These are phyloP conservation scores for Pichia ethanolica DNA, from an alignment of 805 yeast genomes.

Conservation along the genomic window DNA sequence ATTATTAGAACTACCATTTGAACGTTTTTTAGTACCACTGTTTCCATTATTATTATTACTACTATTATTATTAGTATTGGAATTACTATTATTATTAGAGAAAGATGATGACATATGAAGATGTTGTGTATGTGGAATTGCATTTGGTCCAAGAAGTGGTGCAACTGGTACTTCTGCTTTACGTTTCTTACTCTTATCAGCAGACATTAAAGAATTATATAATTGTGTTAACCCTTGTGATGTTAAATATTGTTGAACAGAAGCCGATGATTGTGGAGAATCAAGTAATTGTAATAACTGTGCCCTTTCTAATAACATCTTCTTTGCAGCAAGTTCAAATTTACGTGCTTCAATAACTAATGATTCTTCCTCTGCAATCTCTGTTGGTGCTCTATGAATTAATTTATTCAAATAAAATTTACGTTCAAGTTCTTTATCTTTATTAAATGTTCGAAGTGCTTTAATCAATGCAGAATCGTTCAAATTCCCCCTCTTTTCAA, in stretches of 20 bases:
- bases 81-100: slow-evolving; percentile 11
- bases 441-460: slow-evolving; percentile 56
- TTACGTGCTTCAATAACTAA: slow-evolving; percentile 86
- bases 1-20: slow-evolving; percentile 1
- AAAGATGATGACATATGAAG: slow-evolving; percentile 11
- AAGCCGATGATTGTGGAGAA: slow-evolving; percentile 74
- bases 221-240: slow-evolving; percentile 87
- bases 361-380: slow-evolving; percentile 96
- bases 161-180: slow-evolving; percentile 48
- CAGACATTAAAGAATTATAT: slow-evolving; percentile 66
- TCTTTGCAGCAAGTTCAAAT: slow-evolving; percentile 87
- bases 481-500: slow-evolving; percentile 30
- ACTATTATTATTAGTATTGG: slow-evolving; percentile 13
- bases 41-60: slow-evolving; percentile 10
- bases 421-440: slow-evolving; percentile 66
- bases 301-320: slow-evolving; percentile 76
- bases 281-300: slow-evolving; percentile 72
- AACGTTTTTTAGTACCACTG: not conserved
- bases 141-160: slow-evolving; percentile 50
- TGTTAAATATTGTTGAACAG: slow-evolving; percentile 67
- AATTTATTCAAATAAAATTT: slow-evolving; percentile 73
- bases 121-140: slow-evolving; percentile 39
- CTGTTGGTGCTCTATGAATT: slow-evolving; percentile 84
- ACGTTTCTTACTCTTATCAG: slow-evolving; percentile 54
- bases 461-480: slow-evolving; percentile 46